A percentile compares a stretch with the other conserved stretches of the same genome.
Conservation (phyloP, 768 basidiomycete genomes). For the Melanogaster broomeanus region DNA sequence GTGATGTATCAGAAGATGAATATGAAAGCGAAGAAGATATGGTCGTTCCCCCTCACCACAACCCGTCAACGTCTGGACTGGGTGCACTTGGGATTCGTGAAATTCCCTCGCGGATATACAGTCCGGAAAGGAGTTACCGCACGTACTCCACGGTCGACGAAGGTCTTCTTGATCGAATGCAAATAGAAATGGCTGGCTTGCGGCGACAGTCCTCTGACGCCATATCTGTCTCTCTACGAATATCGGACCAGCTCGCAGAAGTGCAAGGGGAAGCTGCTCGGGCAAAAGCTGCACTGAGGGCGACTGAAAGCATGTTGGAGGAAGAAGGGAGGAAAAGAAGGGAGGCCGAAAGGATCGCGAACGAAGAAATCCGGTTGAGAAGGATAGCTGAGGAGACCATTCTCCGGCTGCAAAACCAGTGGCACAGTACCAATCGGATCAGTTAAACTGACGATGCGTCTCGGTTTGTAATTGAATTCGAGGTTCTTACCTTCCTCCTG, state of each 20-base stretch:
- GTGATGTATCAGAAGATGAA: conserved; percentile 48
- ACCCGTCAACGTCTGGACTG: conserved; percentile 40
- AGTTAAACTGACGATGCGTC: conserved; percentile 1
- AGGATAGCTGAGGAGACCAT: conserved; percentile 53
- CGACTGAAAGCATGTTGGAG: conserved; percentile 58
- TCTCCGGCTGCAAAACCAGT: conserved; percentile 33
- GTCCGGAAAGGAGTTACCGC: conserved; percentile 31
- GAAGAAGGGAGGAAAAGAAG: conserved; percentile 58
- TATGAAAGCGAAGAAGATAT: conserved; percentile 74
- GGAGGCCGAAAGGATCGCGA: conserved; percentile 55
- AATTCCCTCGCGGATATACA: conserved; percentile 44
- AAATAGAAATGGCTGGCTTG: conserved; percentile 63
- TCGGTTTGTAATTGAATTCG: background rate
- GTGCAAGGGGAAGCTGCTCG: conserved; percentile 62
- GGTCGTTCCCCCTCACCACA: conserved; percentile 45
- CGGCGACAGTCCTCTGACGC: conserved; percentile 71
- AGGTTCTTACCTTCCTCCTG: background rate
- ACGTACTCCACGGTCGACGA: conserved; percentile 36
- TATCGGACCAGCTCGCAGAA: conserved; percentile 71
- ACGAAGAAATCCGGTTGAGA: conserved; percentile 50
- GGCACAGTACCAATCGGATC: conserved; percentile 2
- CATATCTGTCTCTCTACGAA: conserved; percentile 58
- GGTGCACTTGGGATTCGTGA: conserved; percentile 36
- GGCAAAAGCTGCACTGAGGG: conserved; percentile 53
- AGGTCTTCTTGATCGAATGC: conserved; percentile 58